These are phyloP conservation scores for Microsporum ferrugineum DNA, from an alignment of 2,329 filamentous ascomycete species.

Conservation along the genomic window DNA sequence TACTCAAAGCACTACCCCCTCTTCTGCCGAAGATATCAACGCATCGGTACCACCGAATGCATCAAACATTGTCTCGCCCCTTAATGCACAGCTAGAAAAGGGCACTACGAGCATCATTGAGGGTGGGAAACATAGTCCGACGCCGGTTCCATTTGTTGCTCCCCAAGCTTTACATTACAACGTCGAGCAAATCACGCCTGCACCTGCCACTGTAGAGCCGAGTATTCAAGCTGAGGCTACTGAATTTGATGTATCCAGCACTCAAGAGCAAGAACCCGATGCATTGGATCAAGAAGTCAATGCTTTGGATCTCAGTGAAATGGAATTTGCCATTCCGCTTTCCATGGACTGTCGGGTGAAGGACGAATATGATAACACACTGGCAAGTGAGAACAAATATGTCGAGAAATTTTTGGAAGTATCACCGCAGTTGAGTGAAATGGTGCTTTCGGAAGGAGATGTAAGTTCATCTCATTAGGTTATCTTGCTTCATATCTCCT, in stretches of 20 bases:
- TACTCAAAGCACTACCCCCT: constrained; percentile 30
- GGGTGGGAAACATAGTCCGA: constrained; percentile 16
- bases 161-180: constrained; percentile 20
- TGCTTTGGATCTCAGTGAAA: constrained; percentile 27
- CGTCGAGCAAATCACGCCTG: constrained; percentile 10
- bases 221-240: not conserved
- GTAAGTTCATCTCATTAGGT: constrained; percentile 16
- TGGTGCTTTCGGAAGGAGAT: constrained; percentile 14
- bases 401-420: constrained; percentile 23
- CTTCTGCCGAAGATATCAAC: constrained; percentile 33
- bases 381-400: constrained; percentile 21
- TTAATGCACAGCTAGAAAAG: constrained; percentile 28
- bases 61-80: constrained; percentile 24
- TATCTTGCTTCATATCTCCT: not conserved
- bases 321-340: constrained; percentile 32
- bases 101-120: constrained; percentile 17
- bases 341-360: constrained; percentile 36
- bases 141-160: constrained; percentile 20
- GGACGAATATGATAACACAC: constrained; percentile 30
- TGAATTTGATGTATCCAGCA: constrained; percentile 5
- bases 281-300: constrained; percentile 16
- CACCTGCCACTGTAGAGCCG: constrained; percentile 1
- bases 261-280: constrained; percentile 3
- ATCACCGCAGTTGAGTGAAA: not conserved
- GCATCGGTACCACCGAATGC: constrained; percentile 20